A percentile compares a stretch with the other conserved stretches of the same genome.
Evolutionary conservation across 2,329 filamentous ascomycete species (phyloP).

Genomic region (Ophiostoma sp.): DNA sequence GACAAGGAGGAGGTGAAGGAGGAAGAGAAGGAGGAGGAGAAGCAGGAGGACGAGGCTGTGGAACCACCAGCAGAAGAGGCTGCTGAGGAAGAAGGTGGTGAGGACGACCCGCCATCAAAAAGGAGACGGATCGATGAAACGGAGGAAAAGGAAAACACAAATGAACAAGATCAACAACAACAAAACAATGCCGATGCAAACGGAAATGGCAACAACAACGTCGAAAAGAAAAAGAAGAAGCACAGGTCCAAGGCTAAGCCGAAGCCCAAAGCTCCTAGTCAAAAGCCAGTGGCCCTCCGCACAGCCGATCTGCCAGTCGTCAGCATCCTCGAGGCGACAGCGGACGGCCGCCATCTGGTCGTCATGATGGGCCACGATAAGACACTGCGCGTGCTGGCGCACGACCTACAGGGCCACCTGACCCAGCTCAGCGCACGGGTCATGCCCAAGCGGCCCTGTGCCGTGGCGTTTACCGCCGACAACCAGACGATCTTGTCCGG

Average conservation of each 20-base stretch:
- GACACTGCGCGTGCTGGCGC: slow-evolving; percentile 76
- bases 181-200: neutral
- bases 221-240: neutral
- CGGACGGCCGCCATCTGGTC: slow-evolving; percentile 67
- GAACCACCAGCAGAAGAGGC: neutral
- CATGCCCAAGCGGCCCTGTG: slow-evolving; percentile 89
- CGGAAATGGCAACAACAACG: neutral
- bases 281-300: slow-evolving; percentile 34
- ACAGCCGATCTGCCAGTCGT: slow-evolving; percentile 62
- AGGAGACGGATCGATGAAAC: slow-evolving; percentile 20
- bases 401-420: slow-evolving; percentile 62
- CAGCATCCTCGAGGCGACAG: slow-evolving; percentile 65
- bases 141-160: neutral
- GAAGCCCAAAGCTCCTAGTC: slow-evolving; percentile 24
- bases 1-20: slow-evolving; percentile 19
- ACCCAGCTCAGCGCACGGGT: slow-evolving; percentile 68
- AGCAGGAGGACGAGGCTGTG: neutral
- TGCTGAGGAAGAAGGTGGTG: neutral
- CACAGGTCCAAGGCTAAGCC: slow-evolving; percentile 40
- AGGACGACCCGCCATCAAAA: slow-evolving; percentile 23
- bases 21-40: neutral
- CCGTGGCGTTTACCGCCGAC: slow-evolving; percentile 69
- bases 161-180: neutral
- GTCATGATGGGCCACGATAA: slow-evolving; percentile 91
- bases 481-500: slow-evolving; percentile 73